phyloP scores from a whole-genome alignment of 352 stramenopile species.

The Lagenidium giganteum region DNA sequence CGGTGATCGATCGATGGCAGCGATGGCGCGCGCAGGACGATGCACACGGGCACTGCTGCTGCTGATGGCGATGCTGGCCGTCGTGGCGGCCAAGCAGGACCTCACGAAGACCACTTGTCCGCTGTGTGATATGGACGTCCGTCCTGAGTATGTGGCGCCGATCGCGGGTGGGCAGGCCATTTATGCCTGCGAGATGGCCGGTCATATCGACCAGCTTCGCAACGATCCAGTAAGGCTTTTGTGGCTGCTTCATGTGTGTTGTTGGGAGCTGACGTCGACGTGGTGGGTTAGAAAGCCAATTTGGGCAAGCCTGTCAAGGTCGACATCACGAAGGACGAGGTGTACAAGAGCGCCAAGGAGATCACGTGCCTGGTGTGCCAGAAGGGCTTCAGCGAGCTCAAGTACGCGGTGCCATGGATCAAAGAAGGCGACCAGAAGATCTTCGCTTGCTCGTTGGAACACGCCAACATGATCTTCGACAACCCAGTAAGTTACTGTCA shows the following conservation, averaged over 20 bases:
- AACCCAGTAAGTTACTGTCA: conserved; percentile 18
- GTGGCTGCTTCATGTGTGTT: background rate
- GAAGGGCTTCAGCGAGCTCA: conserved; percentile 52
- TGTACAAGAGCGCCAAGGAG: conserved; percentile 57
- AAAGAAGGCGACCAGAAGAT: conserved; percentile 32
- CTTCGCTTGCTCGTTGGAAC: conserved; percentile 22
- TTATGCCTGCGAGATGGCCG: conserved; percentile 83
- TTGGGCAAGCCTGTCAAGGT: conserved; percentile 31
- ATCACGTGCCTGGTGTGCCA: conserved; percentile 51
- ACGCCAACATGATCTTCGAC: conserved; percentile 17
- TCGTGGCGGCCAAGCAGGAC: conserved; percentile 31
- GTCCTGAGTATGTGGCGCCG: conserved; percentile 26
- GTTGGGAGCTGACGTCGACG: conserved; percentile 1
- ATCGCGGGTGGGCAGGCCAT: conserved; percentile 69
- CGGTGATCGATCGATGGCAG: no score
- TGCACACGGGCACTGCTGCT: conserved; percentile 6
- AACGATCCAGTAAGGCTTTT: conserved; percentile 49
- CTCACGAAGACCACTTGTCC: conserved; percentile 40
- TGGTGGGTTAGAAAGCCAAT: conserved; percentile 28
- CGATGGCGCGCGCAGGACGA: no score
- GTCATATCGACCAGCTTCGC: conserved; percentile 64
- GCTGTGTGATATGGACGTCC: conserved; percentile 33
- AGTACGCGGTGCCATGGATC: conserved; percentile 73
- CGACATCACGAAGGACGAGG: conserved; percentile 55
- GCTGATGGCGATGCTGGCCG: conserved; percentile 19